These are phyloP conservation scores for Neurospora sublineolata DNA, from an alignment of 495 filamentous ascomycete species.

Conservation along the genomic window DNA sequence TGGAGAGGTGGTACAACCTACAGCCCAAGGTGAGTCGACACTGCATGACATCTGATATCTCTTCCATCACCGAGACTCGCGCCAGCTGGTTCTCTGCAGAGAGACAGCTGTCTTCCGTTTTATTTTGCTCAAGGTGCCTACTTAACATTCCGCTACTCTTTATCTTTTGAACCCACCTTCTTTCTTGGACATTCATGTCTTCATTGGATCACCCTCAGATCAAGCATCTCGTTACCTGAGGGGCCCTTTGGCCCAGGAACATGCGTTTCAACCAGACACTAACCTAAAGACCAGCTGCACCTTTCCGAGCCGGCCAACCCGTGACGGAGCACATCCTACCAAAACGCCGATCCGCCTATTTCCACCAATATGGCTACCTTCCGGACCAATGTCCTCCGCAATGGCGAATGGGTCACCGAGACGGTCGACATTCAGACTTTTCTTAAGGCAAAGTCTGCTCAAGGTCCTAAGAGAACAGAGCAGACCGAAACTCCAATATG, in stretches of 20 bases:
- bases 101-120: not conserved
- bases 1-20: not conserved
- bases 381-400: constrained; percentile 41
- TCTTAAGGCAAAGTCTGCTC: constrained; percentile 21
- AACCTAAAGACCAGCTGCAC: not conserved
- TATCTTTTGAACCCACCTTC: not conserved
- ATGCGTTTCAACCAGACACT: not conserved
- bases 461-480: constrained; percentile 11
- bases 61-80: not conserved
- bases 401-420: constrained; percentile 49
- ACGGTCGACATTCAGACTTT: constrained; percentile 33
- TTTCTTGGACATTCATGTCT: not conserved
- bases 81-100: not conserved
- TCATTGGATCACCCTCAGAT: not conserved
- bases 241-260: not conserved
- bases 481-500: constrained; percentile 34
- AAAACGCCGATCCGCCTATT: not conserved
- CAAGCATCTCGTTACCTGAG: not conserved
- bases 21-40: not conserved
- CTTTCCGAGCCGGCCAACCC: not conserved
- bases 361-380: constrained; percentile 22
- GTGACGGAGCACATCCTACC: not conserved
- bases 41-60: not conserved
- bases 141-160: not conserved
- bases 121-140: not conserved